Percentiles rank a stretch among this genome's conserved stretches.
Conservation (phyloP, 805 yeast species). For the Isabelozyma gotoi region DNA sequence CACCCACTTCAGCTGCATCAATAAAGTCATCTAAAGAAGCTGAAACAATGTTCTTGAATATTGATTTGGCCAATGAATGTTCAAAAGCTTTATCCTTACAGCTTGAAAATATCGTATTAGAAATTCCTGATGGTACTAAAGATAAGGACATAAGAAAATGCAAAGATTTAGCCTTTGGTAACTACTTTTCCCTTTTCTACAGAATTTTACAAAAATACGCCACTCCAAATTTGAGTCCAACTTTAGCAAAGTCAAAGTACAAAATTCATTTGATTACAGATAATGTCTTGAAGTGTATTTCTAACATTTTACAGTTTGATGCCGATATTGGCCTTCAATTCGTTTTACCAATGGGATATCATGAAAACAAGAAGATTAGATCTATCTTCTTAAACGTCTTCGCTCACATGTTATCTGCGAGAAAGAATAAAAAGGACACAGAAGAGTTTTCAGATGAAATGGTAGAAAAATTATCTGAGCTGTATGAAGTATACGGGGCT, state of each 20-base stretch:
- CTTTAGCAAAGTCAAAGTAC: slow-evolving; percentile 38
- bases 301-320: slow-evolving; percentile 70
- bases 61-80: slow-evolving; percentile 66
- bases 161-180: slow-evolving; percentile 63
- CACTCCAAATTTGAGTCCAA: slow-evolving; percentile 9
- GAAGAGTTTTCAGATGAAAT: slow-evolving; percentile 29
- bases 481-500: slow-evolving; percentile 48
- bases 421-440: slow-evolving; percentile 20
- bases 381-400: slow-evolving; percentile 77
- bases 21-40: slow-evolving; percentile 22
- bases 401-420: slow-evolving; percentile 55
- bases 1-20: slow-evolving; percentile 3
- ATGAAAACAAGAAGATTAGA: slow-evolving; percentile 62
- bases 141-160: slow-evolving; percentile 54
- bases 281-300: slow-evolving; percentile 61
- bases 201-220: slow-evolving; percentile 48
- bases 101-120: slow-evolving; percentile 57
- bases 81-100: slow-evolving; percentile 57
- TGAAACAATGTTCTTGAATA: slow-evolving; percentile 47
- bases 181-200: slow-evolving; percentile 63
- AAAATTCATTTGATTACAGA: slow-evolving; percentile 59
- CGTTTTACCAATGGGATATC: slow-evolving; percentile 78
- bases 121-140: slow-evolving; percentile 54
- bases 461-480: slow-evolving; percentile 26
- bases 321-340: slow-evolving; percentile 74